phyloP scores from a whole-genome alignment of 805 yeast genomes.

The Jamesozyma rosinii region DNA sequence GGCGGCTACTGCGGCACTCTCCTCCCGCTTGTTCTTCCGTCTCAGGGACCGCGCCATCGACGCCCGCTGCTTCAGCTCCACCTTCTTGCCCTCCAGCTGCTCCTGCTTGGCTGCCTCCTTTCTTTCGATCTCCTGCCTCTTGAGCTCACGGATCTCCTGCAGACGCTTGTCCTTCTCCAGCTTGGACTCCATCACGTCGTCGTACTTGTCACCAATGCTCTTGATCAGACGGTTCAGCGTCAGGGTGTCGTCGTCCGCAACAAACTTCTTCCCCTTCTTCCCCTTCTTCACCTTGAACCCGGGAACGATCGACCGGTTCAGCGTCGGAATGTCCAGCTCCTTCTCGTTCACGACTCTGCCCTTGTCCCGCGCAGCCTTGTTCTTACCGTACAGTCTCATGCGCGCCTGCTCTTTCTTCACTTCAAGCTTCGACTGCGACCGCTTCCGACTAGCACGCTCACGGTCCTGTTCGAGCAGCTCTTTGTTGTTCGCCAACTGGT shows the following conservation, averaged over 20 bases:
- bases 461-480: constrained; percentile 52
- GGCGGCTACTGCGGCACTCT: constrained; percentile 5
- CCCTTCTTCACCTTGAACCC: constrained; percentile 72
- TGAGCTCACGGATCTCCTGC: constrained; percentile 81
- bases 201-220: constrained; percentile 74
- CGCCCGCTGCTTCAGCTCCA: constrained; percentile 65
- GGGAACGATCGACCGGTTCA: constrained; percentile 78
- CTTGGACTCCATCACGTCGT: constrained; percentile 73
- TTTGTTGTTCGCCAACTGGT: constrained; percentile 45
- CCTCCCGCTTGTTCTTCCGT: constrained; percentile 41
- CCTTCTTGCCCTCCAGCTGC: constrained; percentile 67
- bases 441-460: constrained; percentile 18
- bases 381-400: constrained; percentile 63
- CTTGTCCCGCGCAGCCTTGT: constrained; percentile 39
- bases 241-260: constrained; percentile 57
- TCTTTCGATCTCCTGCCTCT: constrained; percentile 77
- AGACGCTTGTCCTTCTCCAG: constrained; percentile 81
- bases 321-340: constrained; percentile 67
- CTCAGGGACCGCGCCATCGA: constrained; percentile 59
- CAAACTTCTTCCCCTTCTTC: constrained; percentile 78
- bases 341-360: constrained; percentile 49
- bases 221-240: constrained; percentile 62
- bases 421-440: constrained; percentile 40
- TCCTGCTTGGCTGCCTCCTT: constrained; percentile 62
- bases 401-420: constrained; percentile 60